Evolutionary conservation across 2,329 filamentous ascomycete genomes (phyloP).

Genomic region (Thyridium curvatum): DNA sequence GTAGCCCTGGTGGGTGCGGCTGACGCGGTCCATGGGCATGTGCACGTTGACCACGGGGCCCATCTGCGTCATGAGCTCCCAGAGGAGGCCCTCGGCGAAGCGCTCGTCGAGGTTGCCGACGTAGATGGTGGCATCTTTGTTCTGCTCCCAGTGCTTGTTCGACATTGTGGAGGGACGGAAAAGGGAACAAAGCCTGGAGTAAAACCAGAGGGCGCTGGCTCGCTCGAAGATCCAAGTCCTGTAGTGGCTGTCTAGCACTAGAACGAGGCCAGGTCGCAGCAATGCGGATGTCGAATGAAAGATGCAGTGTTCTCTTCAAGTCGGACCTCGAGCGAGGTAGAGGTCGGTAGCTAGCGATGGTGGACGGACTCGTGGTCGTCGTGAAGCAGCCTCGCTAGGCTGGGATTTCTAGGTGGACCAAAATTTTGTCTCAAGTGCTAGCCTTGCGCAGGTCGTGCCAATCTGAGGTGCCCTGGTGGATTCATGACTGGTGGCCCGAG

Average conservation of each 20-base stretch:
- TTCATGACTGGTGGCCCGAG: neutral
- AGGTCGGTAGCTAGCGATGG: too few species aligned
- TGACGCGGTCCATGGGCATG: conserved; percentile 95
- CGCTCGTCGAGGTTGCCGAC: conserved; percentile 98
- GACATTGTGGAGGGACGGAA: conserved; percentile 16
- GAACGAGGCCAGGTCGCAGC: too few species aligned
- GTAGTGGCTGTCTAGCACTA: too few species aligned
- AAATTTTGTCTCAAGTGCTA: neutral
- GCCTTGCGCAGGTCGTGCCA: neutral
- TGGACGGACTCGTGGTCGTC: too few species aligned
- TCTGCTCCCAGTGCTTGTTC: conserved; percentile 67
- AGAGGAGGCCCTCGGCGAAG: conserved; percentile 81
- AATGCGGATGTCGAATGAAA: too few species aligned
- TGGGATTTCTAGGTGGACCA: conserved; percentile 3
- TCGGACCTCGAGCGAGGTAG: too few species aligned
- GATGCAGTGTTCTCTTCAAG: too few species aligned
- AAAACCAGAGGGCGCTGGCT: too few species aligned
- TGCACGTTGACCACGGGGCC: conserved; percentile 97
- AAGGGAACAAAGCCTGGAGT: too few species aligned
- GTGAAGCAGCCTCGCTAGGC: conserved; percentile 2
- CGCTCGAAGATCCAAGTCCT: too few species aligned
- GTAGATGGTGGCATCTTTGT: conserved; percentile 97
- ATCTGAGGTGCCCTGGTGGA: too few species aligned
- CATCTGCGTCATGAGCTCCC: conserved; percentile 97
- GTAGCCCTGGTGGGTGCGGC: conserved; percentile 94